Base-by-base conservation (phyloP, 768 basidiomycete species). In the Sarcodon aspratus region DNA sequence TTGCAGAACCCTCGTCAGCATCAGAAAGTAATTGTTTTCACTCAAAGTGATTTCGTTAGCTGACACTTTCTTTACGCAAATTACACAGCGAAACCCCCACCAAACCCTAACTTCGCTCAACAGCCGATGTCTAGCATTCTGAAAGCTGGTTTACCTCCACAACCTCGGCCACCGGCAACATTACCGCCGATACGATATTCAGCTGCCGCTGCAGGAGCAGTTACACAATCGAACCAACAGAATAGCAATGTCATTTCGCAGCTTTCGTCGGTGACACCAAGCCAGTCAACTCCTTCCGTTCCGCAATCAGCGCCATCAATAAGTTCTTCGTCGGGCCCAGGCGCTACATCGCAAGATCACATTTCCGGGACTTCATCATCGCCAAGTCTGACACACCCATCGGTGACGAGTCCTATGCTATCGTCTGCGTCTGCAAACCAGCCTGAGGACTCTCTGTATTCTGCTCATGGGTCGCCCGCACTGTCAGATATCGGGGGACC, bases 171-270 rank as follows among this genome's bases (percentile, higher is more conserved):
- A 48, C 74, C 76, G 55, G 72, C 71, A 33, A 62, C 73, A 17
- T 63, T 89, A 49, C 85, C 90, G 40, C 85, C 91, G 10, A 87
- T 94, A 60, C 75, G 86, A 45, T 96, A 96, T 61, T 85, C 95
- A 33, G 79, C 90, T n/a, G 92, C 91, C 0, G 94, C 92, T 2
- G 93, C 91, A 1, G 76, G 76, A 6, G 76, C 76, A 6, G 72
- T 76, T 17, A 60, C 66, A 8, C 57, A 69, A 32, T 53, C 61
- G 47, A 40, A 68, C 73, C 48, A 60, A 67, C 10, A 62, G 70
- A 46, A 55, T 64, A n/a, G 46, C 63, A 34, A 50, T 62, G 35
- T 35, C 58, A 15, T 46, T 58, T 50, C 43, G 53, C 40, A 48
- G 18, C 50, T 55, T 42, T 36, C 46, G 13, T 64, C 75, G 17